Base-by-base conservation (phyloP, 192 early-diverging fungal species). In the Coemansia sp. region DNA sequence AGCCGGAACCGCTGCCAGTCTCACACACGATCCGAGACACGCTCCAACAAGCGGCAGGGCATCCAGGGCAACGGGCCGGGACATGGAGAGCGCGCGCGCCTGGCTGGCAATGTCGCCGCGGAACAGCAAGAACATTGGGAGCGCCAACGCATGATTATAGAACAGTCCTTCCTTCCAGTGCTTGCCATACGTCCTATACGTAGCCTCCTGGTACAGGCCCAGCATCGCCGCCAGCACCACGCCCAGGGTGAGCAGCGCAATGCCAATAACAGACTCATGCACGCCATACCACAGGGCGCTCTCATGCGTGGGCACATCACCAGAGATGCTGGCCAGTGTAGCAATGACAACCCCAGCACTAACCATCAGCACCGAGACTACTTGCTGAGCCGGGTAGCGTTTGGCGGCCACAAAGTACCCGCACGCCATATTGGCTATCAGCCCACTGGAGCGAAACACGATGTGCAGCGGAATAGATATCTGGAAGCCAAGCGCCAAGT, bases 391-490 rank as follows among this genome's bases (percentile, higher is more conserved):
- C 12, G 82, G 72, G 53, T 87, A 88, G 74, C 87, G 82, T 66
- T 88, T 92, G 57, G 75, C 75, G 76, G 88, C 81, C 47, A 88
- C 63, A 21, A 87, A 23, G 69, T 85, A 86, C 1, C 91, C 91
- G 59, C 92, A 79, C 5, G 84, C 62, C 94, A 96, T 94, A 68
- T 88, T 92, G 33, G 92, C 87, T 57, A 96, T 86, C 23, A 96
- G 73, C 10, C 90, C 88, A 28, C 89, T 90, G 7, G 89, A 91
- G 23, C 94, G 81, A 69, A 96, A 96, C 34, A 96, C 90, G 53
- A 96, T 96, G 72, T 96, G 93, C 58, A 96, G 53, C 13, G 94
- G 94, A 36, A 96, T 89, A 20, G 93, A 87, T 35, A 96, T 91
- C 31, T 84, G 78, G 70, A 86, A 94, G 5, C 88, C 90, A 9